These are phyloP conservation scores for Juncus effusus DNA, from an alignment of 176 grass and related monocot species.

Conservation along the genomic window DNA sequence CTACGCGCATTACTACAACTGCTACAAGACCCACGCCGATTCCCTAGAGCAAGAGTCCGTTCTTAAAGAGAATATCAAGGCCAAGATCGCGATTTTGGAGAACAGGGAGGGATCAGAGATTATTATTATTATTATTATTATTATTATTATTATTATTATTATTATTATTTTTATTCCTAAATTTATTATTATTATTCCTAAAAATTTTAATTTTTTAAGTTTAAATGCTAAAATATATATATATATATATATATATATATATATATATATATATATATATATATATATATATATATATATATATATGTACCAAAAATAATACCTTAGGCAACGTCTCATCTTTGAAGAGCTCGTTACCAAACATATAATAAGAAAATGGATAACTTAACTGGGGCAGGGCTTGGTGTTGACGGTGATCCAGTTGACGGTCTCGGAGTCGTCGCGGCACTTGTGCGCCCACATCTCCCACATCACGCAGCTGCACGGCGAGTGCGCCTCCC, in stretches of 20 bases:
- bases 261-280: too few relatives aligned
- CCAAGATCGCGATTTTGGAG: conserved; percentile 85
- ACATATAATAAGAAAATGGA: too few relatives aligned
- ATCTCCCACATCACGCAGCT: conserved; percentile 40
- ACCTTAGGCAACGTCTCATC: background rate
- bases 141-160: too few relatives aligned
- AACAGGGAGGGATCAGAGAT: conserved; percentile 94
- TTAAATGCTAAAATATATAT: too few relatives aligned
- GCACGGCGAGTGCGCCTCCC: conserved; percentile 49
- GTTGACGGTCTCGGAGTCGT: too few relatives aligned
- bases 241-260: too few relatives aligned
- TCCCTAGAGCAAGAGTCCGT: conserved; percentile 45
- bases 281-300: too few relatives aligned
- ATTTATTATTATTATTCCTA: too few relatives aligned
- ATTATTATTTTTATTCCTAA: too few relatives aligned
- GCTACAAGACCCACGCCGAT: conserved; percentile 54
- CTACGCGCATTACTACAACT: conserved; percentile 51
- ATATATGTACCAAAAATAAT: conserved; percentile 21
- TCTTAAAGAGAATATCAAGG: conserved; percentile 57
- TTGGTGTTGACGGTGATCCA: too few relatives aligned
- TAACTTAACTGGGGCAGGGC: conserved; percentile 26
- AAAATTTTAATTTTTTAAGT: too few relatives aligned
- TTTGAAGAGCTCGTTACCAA: too few relatives aligned
- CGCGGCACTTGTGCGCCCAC: conserved; percentile 42
- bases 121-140: conserved; percentile 26